Conservation (phyloP, 176 grass and related monocot genomes). For the Tillandsia fasciculata region DNA sequence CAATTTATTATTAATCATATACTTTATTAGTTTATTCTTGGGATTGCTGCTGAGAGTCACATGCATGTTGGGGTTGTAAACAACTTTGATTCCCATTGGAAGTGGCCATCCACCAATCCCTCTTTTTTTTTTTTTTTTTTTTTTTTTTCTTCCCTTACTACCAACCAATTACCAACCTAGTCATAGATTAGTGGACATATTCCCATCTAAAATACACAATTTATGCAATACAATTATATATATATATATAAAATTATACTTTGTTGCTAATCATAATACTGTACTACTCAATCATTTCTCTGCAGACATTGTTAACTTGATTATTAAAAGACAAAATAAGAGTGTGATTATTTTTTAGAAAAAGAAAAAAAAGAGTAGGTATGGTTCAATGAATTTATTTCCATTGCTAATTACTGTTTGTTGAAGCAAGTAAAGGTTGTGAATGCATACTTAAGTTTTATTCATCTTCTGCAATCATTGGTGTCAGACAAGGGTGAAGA, state of each 20-base stretch:
- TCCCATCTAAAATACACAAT: background rate
- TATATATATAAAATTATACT: no score
- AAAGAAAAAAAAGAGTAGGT: no score
- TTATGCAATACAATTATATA: background rate
- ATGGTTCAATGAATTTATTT: no score
- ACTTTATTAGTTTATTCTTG: slow-evolving; percentile 9
- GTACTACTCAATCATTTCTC: background rate
- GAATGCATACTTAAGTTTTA: no score
- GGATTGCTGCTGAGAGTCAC: slow-evolving; percentile 24
- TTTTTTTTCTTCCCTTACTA: background rate
- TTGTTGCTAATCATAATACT: background rate
- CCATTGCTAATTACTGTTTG: no score
- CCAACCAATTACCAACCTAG: background rate
- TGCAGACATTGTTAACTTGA: background rate
- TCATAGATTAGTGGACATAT: slow-evolving; percentile 11
- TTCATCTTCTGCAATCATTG: no score
- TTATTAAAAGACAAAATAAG: no score
- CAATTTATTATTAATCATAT: slow-evolving; percentile 5
- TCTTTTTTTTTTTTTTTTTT: background rate
- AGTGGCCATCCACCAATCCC: slow-evolving; percentile 14
- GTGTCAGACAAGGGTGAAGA: no score
- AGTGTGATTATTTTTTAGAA: no score
- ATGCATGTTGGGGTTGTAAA: slow-evolving; percentile 22
- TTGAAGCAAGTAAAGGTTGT: no score
- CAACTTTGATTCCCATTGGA: background rate